A percentile compares a stretch with the other conserved stretches of the same genome.
phyloP scores from a whole-genome alignment of 768 basidiomycete species.

The Dioszegia aurantiaca region DNA sequence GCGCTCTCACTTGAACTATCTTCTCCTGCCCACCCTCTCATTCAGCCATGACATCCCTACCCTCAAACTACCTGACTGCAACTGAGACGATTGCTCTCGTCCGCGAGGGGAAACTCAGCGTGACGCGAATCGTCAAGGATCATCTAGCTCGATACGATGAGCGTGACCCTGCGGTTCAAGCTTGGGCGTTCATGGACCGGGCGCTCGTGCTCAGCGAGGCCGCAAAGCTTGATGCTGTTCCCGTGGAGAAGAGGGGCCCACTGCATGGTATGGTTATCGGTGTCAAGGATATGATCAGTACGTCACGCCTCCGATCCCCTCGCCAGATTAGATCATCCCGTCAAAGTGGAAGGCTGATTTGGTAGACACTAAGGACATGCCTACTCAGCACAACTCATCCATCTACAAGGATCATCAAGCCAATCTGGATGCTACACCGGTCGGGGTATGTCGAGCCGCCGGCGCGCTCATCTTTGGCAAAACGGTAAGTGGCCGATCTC shows the following conservation, averaged over 20 bases:
- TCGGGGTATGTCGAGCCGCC: slow-evolving; percentile 33
- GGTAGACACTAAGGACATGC: slow-evolving; percentile 46
- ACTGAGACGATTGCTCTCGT: slow-evolving; percentile 26
- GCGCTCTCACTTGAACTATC: too few species aligned
- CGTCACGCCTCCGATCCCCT: slow-evolving; percentile 2
- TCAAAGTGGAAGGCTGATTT: background rate
- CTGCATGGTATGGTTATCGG: slow-evolving; percentile 33
- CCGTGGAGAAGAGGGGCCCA: slow-evolving; percentile 27
- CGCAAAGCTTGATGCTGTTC: slow-evolving; percentile 27
- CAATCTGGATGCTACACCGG: slow-evolving; percentile 35
- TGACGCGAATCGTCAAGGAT: slow-evolving; percentile 26
- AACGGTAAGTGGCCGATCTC: slow-evolving; percentile 33
- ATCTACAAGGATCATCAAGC: slow-evolving; percentile 38
- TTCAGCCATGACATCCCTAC: background rate
- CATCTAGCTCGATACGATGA: slow-evolving; percentile 29
- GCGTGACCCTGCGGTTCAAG: slow-evolving; percentile 24
- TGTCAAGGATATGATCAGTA: slow-evolving; percentile 43
- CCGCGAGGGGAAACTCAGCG: slow-evolving; percentile 16
- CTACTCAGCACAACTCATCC: slow-evolving; percentile 45
- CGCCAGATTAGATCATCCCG: background rate
- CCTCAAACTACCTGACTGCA: slow-evolving; percentile 34
- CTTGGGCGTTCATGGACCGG: slow-evolving; percentile 33
- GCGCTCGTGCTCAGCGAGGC: slow-evolving; percentile 27
- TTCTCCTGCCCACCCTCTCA: background rate
- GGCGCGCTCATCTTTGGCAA: slow-evolving; percentile 47